Percentiles rank a stretch among this genome's conserved stretches.
Evolutionary conservation across 1,284 basidiomycete genomes (phyloP).

Genomic region (Volvariella volvacea): DNA sequence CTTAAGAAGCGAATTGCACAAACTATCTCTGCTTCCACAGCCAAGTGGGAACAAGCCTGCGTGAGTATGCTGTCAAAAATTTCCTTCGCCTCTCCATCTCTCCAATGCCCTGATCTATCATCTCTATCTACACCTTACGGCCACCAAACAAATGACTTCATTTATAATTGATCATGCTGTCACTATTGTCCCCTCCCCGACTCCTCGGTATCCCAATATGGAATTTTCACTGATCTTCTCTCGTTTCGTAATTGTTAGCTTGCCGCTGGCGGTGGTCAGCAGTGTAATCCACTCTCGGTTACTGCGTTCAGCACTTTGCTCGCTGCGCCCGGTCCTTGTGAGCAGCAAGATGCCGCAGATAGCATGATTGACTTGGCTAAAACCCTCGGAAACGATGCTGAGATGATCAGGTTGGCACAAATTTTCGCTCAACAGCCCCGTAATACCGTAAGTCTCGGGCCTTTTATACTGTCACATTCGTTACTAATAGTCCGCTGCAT

Average conservation of each 20-base stretch:
- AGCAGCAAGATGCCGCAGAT: slow-evolving; percentile 50
- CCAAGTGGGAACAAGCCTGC: slow-evolving; percentile 30
- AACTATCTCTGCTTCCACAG: slow-evolving; percentile 25
- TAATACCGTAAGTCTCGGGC: slow-evolving; percentile 20
- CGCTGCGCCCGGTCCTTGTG: slow-evolving; percentile 41
- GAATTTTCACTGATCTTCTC: too few relatives aligned
- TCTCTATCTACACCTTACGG: slow-evolving; percentile 3
- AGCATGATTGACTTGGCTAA: slow-evolving; percentile 50
- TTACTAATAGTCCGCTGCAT: slow-evolving; percentile 1
- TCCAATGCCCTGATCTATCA: neutral
- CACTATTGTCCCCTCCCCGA: too few relatives aligned
- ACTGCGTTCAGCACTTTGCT: slow-evolving; percentile 42
- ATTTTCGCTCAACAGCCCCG: slow-evolving; percentile 47
- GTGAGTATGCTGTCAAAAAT: slow-evolving; percentile 16
- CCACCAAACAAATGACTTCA: too few relatives aligned
- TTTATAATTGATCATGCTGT: too few relatives aligned
- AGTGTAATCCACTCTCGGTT: slow-evolving; percentile 43
- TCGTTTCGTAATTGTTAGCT: slow-evolving; percentile 18
- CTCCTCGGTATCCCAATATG: too few relatives aligned
- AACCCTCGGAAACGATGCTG: slow-evolving; percentile 35
- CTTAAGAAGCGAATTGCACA: slow-evolving; percentile 33
- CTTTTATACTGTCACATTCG: slow-evolving; percentile 3
- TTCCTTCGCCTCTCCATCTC: slow-evolving; percentile 5
- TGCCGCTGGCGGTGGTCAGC: slow-evolving; percentile 36
- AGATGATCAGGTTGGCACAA: slow-evolving; percentile 47